Conservation (phyloP, 768 basidiomycete species). For the Clitopilus passeckerianus region DNA sequence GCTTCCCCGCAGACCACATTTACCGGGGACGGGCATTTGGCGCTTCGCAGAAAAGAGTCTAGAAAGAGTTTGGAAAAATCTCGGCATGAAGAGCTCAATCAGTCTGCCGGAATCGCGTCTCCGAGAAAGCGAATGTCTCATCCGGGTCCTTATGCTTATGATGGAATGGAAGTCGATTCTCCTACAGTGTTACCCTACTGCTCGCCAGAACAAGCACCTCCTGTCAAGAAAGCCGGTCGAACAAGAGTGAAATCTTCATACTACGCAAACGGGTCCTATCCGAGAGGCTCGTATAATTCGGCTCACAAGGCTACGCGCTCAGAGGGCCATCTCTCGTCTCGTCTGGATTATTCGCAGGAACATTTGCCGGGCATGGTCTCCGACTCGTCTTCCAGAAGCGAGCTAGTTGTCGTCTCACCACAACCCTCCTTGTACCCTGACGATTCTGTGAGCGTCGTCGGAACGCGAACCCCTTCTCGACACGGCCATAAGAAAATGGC, state of each 20-base stretch:
- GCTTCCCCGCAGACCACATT: conserved; percentile 22
- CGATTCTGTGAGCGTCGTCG: conserved; percentile 62
- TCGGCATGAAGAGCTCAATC: conserved; percentile 1
- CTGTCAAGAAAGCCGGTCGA: conserved; percentile 40
- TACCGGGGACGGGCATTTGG: conserved; percentile 36
- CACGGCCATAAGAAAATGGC: conserved; percentile 7
- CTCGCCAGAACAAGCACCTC: conserved; percentile 17
- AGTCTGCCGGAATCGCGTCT: not conserved
- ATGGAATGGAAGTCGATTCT: conserved; percentile 45
- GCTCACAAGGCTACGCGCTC: conserved; percentile 12
- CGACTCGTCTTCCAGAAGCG: conserved; percentile 26
- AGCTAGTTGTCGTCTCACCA: conserved; percentile 38
- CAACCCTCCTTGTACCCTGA: conserved; percentile 67
- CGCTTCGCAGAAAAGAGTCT: conserved; percentile 31
- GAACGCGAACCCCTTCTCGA: conserved; percentile 22
- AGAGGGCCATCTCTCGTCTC: conserved; percentile 66
- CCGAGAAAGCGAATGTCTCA: not conserved
- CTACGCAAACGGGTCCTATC: conserved; percentile 48
- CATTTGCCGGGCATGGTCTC: conserved; percentile 36
- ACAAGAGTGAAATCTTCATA: conserved; percentile 68
- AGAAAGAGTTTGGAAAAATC: conserved; percentile 18
- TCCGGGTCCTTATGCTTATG: conserved; percentile 34
- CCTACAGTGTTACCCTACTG: conserved; percentile 28
- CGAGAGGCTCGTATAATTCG: conserved; percentile 46
- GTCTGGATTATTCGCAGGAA: conserved; percentile 47